Base-by-base conservation (phyloP, 2,329 filamentous ascomycete species). In the Nemania sp. region DNA sequence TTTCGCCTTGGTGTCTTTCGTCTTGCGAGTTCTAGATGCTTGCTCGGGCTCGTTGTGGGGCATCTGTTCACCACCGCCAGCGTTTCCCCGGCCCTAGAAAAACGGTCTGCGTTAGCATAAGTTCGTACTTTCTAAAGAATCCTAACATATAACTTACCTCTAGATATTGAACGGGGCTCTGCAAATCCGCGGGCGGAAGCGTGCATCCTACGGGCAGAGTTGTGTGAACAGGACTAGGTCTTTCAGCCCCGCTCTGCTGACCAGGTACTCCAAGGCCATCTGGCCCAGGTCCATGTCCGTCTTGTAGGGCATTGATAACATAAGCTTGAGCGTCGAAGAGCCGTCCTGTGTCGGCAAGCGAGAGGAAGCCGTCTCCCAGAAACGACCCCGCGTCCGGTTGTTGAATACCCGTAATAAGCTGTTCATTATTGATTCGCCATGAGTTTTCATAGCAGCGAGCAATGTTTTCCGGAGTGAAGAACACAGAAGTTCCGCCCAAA, bases 381-480 rank as follows among this genome's bases (percentile, higher is more conserved):
- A n/a, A n/a, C n/a, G n/a, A n/a, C n/a, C n/a, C n/a, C n/a, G n/a
- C n/a, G n/a, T n/a, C n/a, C n/a, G n/a, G n/a, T n/a, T n/a, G n/a
- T n/a, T n/a, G n/a, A n/a, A n/a, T n/a, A n/a, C n/a, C n/a, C n/a
- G n/a, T n/a, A n/a, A n/a, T n/a, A n/a, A n/a, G n/a, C n/a, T n/a
- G 22, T 36, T 15, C 22, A 7, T 51, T 23, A 7, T 41, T 17
- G 12, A 48, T 11, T 2, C 8, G n/a, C 5, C 12, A 47, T 4
- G 20, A 34, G 33, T 49, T 55, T 19, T 44, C 43, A 15, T 52
- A 28, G 44, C 55, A 55, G 9, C 42, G 39, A 43, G 40, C 52
- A 12, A 42, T 36, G 9, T 45, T 46, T n/a, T 52, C 34, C 1
- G 40, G 28, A 6, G 47, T 44, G 40, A 55, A 55, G 6, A 52